Evolutionary conservation across 176 grass and related monocot genomes (phyloP).

Genomic region (Oryza brachyantha): DNA sequence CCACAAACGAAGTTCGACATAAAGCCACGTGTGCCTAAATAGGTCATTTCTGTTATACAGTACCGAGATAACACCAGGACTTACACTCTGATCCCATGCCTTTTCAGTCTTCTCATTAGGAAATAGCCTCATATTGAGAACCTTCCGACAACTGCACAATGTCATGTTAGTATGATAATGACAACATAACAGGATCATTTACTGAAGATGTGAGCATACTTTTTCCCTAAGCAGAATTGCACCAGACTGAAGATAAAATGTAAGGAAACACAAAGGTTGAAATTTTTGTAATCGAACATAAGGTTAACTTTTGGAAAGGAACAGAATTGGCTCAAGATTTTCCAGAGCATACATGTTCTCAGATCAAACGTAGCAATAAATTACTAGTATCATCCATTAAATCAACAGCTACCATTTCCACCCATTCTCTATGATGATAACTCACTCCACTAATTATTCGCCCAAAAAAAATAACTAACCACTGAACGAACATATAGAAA

Average conservation of each 20-base stretch:
- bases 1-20: background rate
- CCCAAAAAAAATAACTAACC: no score
- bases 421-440: background rate
- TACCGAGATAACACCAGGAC: constrained; percentile 22
- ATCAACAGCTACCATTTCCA: background rate
- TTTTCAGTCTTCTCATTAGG: constrained; percentile 73
- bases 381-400: background rate
- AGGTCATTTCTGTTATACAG: background rate
- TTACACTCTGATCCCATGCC: constrained; percentile 91
- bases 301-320: background rate
- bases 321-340: background rate
- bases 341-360: background rate
- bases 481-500: background rate
- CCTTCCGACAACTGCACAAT: constrained; percentile 71
- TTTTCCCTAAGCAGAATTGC: background rate
- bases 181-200: background rate
- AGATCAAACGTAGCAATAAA: background rate
- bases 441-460: background rate
- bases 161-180: constrained; percentile 13
- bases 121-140: constrained; percentile 92
- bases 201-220: background rate
- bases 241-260: background rate
- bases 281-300: background rate
- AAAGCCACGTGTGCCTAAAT: constrained; percentile 13
- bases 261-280: background rate